phyloP scores from a whole-genome alignment of 805 yeast species.

The Candida boidinii region DNA sequence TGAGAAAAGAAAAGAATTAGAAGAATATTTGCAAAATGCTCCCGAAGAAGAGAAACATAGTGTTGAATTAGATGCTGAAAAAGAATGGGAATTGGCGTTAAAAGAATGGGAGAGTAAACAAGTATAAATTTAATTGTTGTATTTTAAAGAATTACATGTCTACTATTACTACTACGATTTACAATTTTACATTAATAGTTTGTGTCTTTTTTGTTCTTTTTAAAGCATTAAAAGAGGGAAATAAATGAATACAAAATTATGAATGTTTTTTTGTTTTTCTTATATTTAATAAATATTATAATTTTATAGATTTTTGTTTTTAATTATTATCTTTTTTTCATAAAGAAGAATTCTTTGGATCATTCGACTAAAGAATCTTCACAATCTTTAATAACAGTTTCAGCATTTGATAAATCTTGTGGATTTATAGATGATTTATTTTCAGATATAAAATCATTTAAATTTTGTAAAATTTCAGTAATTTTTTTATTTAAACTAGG shows the following conservation, averaged over 20 bases:
- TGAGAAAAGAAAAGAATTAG: conserved; percentile 32
- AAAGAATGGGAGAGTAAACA: conserved; percentile 43
- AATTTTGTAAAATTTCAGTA: conserved; percentile 10
- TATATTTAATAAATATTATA: background rate
- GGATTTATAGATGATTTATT: conserved; percentile 5
- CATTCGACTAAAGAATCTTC: conserved; percentile 1
- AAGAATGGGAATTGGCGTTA: conserved; percentile 63
- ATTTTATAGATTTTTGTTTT: no score
- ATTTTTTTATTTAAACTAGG: conserved; percentile 18
- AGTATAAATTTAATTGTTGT: background rate
- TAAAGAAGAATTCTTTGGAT: no score
- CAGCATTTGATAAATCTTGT: conserved; percentile 11
- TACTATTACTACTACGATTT: background rate
- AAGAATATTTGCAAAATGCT: conserved; percentile 25
- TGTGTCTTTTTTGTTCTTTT: background rate
- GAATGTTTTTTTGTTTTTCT: no score
- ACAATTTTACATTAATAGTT: background rate
- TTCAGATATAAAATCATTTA: conserved; percentile 13
- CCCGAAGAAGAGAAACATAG: conserved; percentile 27
- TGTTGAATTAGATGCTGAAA: conserved; percentile 45
- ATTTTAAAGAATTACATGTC: background rate
- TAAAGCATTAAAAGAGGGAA: background rate
- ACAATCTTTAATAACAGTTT: conserved; percentile 17
- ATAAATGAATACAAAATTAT: background rate
- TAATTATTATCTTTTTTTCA: no score